Base-by-base conservation (phyloP, 1,284 basidiomycete genomes). In the Gymnopus androsaceus region DNA sequence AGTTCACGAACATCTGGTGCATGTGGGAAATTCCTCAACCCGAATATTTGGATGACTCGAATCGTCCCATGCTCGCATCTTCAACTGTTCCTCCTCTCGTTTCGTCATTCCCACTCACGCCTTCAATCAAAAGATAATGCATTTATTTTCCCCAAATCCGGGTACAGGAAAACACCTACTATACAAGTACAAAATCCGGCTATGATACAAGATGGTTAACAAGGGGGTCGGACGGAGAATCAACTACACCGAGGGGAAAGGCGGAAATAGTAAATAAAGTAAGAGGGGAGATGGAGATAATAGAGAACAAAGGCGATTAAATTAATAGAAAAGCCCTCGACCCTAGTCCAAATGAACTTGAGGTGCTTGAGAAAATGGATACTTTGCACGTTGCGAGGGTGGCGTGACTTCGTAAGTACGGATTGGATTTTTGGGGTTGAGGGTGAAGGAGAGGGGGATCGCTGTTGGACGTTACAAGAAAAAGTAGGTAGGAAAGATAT, bases 31-130 rank as follows among this genome's bases (percentile, higher is more conserved):
- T 21, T 31, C 1, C 11, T 21, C 30, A 5, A 28, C 28, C 41
- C 40, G 51, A 53, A 53, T 19, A 45, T 53, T 14, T 33, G 23
- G 42, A 53, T 44, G 51, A 53, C 42, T 53, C 23, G 40, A 21
- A 8, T 33, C 25, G 6, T 42, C 38, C 40, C 50, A 42, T 42
- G 37, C 30, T 46, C 40, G 23, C 4, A 19, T 31, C 33, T 15
- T 36, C n/a, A 49, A 27, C 12, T 44, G 6, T 4, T 17, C 34
- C 19, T 21, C 3, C 14, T 34, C 9, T 14, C 40, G 23, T 25
- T 42, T 42, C 4, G 11, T 14, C 37, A 38, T 42, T 48, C 28
- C 28, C 30, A 11, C 21, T n/a, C n/a, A n/a, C n/a, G n/a, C n/a
- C n/a, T n/a, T n/a, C n/a, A n/a, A n/a, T n/a, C n/a, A n/a, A n/a